Conservation (phyloP, 2,329 filamentous ascomycete species). For the Lachnellula hyalina region DNA sequence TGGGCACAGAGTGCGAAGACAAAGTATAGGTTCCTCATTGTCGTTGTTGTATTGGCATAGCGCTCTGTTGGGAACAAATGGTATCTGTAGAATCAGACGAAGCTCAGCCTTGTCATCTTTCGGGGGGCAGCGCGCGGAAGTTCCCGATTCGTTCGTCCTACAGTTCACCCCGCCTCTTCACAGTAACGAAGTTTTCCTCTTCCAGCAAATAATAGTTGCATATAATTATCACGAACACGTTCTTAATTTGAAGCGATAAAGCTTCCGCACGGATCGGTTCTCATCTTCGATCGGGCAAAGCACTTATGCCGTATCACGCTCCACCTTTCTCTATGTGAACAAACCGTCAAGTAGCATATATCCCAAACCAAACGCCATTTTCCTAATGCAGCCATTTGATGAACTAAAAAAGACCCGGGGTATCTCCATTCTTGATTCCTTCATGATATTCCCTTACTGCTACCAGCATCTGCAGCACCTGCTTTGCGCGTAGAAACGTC, state of each 20-base stretch:
- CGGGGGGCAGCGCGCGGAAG: no score
- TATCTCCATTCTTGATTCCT: slow-evolving; percentile 11
- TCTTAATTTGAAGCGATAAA: not conserved
- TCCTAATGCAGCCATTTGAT: slow-evolving; percentile 10
- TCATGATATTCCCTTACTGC: not conserved
- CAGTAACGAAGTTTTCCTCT: no score
- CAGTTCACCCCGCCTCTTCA: no score
- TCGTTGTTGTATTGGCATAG: slow-evolving; percentile 4
- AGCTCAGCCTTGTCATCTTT: not conserved
- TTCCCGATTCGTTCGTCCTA: no score
- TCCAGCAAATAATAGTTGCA: no score
- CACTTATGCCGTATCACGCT: not conserved
- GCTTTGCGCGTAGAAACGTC: slow-evolving; percentile 22
- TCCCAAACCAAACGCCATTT: slow-evolving; percentile 16
- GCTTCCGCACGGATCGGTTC: not conserved
- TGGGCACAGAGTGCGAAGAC: slow-evolving; percentile 36
- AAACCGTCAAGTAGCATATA: not conserved
- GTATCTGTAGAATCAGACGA: no score
- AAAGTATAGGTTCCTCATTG: slow-evolving; percentile 35
- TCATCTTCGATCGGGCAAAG: not conserved
- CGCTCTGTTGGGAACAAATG: not conserved
- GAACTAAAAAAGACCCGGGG: slow-evolving; percentile 14
- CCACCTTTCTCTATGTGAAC: not conserved
- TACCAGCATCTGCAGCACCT: not conserved
- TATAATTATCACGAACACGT: no score